phyloP scores from a whole-genome alignment of 2,329 filamentous ascomycete genomes.

The Arachnopeziza araneosa region DNA sequence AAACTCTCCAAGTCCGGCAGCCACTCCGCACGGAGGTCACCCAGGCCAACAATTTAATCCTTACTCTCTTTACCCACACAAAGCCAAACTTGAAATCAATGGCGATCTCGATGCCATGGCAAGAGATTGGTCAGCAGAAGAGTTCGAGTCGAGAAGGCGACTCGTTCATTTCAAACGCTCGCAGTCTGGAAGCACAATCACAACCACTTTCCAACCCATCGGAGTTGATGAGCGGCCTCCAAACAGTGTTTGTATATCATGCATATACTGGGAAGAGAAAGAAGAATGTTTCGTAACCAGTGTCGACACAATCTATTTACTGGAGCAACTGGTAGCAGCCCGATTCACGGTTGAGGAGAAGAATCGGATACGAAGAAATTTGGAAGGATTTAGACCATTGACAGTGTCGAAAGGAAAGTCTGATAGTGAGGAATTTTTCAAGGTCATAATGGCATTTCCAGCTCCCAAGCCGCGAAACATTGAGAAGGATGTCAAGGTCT shows the following conservation, averaged over 20 bases:
- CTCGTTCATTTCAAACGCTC: conserved; percentile 84
- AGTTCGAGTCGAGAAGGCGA: conserved; percentile 71
- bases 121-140: conserved; percentile 75
- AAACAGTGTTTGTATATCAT: conserved; percentile 91
- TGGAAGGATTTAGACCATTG: conserved; percentile 87
- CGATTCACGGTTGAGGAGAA: conserved; percentile 96
- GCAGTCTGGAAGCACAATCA: conserved; percentile 77
- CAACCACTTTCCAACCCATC: conserved; percentile 73
- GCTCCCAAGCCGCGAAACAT: conserved; percentile 95
- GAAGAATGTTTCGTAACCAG: conserved; percentile 89
- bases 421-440: conserved; percentile 97
- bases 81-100: conserved; percentile 78
- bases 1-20: conserved; percentile 43
- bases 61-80: conserved; percentile 70
- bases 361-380: conserved; percentile 91
- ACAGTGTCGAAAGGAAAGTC: conserved; percentile 91
- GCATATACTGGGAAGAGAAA: conserved; percentile 95
- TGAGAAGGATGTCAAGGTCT: conserved; percentile 98
- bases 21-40: conserved; percentile 37
- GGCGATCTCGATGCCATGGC: conserved; percentile 84
- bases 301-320: conserved; percentile 91
- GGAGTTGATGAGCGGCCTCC: conserved; percentile 71
- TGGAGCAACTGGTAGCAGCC: conserved; percentile 81
- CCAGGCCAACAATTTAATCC: conserved; percentile 27
- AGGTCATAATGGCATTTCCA: conserved; percentile 96